Evolutionary conservation across 768 basidiomycete genomes (phyloP).

Genomic region (Termitomyces heimii): DNA sequence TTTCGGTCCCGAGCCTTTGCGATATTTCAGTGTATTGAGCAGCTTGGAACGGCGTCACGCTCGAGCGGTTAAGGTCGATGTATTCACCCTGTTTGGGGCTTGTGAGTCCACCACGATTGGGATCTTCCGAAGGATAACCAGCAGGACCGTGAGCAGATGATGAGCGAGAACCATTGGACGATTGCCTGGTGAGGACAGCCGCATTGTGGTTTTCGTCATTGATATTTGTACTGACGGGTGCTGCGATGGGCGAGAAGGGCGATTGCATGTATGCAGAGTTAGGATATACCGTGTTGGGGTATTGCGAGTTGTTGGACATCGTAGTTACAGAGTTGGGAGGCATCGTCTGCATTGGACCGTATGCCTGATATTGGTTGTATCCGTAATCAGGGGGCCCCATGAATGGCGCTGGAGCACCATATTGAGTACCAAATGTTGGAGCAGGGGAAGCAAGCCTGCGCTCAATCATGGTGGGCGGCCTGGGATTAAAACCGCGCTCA

Average conservation of each 20-base stretch:
- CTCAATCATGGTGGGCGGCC: conserved; percentile 42
- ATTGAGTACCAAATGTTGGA: conserved; percentile 27
- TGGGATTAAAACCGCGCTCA: conserved; percentile 40
- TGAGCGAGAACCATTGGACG: conserved; percentile 11
- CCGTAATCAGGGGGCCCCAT: conserved; percentile 13
- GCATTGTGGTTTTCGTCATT: conserved; percentile 16
- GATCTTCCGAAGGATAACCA: conserved; percentile 7
- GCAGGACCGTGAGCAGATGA: conserved; percentile 4
- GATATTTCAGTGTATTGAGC: conserved; percentile 71
- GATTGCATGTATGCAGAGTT: conserved; percentile 29
- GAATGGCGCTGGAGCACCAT: conserved; percentile 20
- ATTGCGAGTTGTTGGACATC: conserved; percentile 11
- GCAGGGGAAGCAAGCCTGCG: conserved; percentile 21
- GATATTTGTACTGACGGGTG: conserved; percentile 20
- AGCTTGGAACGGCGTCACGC: conserved; percentile 72
- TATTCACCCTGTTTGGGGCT: conserved; percentile 37
- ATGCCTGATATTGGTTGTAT: conserved; percentile 22
- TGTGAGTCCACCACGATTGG: conserved; percentile 16
- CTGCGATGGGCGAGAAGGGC: conserved; percentile 27
- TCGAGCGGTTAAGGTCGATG: conserved; percentile 59
- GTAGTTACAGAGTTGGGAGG: conserved; percentile 20
- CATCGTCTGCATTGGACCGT: conserved; percentile 29
- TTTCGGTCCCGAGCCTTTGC: conserved; percentile 40
- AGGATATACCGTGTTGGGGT: conserved; percentile 28
- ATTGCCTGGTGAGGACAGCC: conserved; percentile 15